These are phyloP conservation scores for Fusarium verrucosum DNA, from an alignment of 2,329 filamentous ascomycete genomes.

Conservation along the genomic window DNA sequence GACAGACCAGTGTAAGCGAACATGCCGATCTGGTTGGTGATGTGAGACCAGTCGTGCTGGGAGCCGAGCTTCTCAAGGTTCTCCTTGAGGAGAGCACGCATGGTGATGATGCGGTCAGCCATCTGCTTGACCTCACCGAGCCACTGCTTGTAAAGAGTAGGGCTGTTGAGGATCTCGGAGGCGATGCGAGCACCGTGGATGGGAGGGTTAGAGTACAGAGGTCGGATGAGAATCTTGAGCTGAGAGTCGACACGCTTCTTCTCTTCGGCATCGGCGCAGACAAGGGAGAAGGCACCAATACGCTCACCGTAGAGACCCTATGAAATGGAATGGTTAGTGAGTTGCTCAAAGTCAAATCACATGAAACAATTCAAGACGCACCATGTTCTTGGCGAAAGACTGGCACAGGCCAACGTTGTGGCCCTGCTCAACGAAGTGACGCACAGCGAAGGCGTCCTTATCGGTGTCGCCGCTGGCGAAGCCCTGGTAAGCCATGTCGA, in stretches of 20 bases:
- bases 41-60: conserved; percentile 98
- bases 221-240: conserved; percentile 97
- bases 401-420: conserved; percentile 89
- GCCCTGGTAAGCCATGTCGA: conserved; percentile 99
- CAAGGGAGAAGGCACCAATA: conserved; percentile 94
- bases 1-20: conserved; percentile 97
- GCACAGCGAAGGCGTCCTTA: conserved; percentile 91
- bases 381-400: conserved; percentile 99
- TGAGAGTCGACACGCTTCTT: conserved; percentile 96
- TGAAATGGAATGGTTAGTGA: conserved; percentile 11
- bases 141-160: conserved; percentile 90
- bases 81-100: conserved; percentile 92
- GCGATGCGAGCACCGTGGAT: conserved; percentile 96
- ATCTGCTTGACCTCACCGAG: conserved; percentile 96
- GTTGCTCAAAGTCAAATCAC: background rate
- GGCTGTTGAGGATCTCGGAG: conserved; percentile 87
- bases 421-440: conserved; percentile 92
- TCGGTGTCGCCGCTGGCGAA: conserved; percentile 93
- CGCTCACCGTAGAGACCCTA: conserved; percentile 98
- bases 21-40: conserved; percentile 99
- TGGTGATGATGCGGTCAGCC: conserved; percentile 98
- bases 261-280: conserved; percentile 85
- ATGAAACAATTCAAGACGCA: conserved; percentile 50
- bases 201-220: conserved; percentile 97
- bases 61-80: conserved; percentile 95